Conservation (phyloP, 2,329 filamentous ascomycete genomes). For the Fusarium papillatum region DNA sequence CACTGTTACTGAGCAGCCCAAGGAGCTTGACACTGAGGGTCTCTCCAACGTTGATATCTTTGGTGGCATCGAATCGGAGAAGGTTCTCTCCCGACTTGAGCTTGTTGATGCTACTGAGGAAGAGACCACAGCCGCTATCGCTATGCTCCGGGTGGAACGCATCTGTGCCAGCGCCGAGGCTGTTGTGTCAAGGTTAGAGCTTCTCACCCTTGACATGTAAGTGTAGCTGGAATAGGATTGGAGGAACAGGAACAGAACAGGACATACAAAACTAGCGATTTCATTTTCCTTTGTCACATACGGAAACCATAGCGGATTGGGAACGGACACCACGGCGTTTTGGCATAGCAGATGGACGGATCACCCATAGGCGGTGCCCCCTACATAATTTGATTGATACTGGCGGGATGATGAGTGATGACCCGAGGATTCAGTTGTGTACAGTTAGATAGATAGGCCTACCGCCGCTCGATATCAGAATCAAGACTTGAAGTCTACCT, state of each 20-base stretch:
- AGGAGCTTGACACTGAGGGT: slow-evolving; percentile 59
- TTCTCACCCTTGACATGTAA: slow-evolving; percentile 53
- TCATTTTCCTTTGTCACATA: slow-evolving; percentile 39
- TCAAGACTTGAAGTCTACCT: slow-evolving; percentile 26
- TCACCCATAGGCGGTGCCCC: slow-evolving; percentile 25
- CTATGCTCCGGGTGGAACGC: slow-evolving; percentile 64
- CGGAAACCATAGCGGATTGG: slow-evolving; percentile 38
- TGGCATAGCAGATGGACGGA: slow-evolving; percentile 38
- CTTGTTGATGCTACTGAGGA: slow-evolving; percentile 72
- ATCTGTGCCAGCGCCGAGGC: slow-evolving; percentile 57
- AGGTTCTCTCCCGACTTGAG: slow-evolving; percentile 72
- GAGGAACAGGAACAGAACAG: slow-evolving; percentile 11
- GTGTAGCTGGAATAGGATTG: background rate
- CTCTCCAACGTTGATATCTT: slow-evolving; percentile 59
- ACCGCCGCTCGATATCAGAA: slow-evolving; percentile 41
- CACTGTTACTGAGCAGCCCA: slow-evolving; percentile 41
- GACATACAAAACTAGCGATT: slow-evolving; percentile 41
- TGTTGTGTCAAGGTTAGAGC: slow-evolving; percentile 53
- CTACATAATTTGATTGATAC: slow-evolving; percentile 41
- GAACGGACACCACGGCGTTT: slow-evolving; percentile 38
- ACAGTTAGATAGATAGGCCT: slow-evolving; percentile 47
- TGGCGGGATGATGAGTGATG: slow-evolving; percentile 44
- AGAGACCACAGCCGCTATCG: slow-evolving; percentile 57
- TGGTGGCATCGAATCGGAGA: slow-evolving; percentile 72
- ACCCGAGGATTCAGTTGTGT: slow-evolving; percentile 43